Evolutionary conservation across 2,329 filamentous ascomycete species (phyloP).

Genomic region (Fusarium miscanthi): DNA sequence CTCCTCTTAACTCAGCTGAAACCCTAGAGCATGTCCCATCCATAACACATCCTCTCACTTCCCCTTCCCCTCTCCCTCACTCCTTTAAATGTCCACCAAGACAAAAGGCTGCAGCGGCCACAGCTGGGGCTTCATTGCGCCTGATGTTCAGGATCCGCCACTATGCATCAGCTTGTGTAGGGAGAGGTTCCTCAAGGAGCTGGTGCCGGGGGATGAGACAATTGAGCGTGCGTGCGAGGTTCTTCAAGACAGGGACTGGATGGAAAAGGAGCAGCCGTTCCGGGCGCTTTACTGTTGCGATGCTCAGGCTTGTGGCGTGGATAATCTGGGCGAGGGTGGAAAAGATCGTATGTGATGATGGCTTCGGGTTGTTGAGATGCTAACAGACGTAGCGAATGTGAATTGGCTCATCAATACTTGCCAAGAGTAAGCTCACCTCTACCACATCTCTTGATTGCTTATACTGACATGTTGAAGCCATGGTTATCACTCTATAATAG

Average conservation of each 20-base stretch:
- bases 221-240: constrained; percentile 49
- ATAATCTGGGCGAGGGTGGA: constrained; percentile 45
- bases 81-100: constrained; percentile 14
- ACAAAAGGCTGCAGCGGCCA: constrained; percentile 36
- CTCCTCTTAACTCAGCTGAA: constrained; percentile 34
- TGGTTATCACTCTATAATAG: constrained; percentile 41
- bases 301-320: constrained; percentile 61
- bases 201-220: constrained; percentile 46
- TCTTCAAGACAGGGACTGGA: constrained; percentile 43
- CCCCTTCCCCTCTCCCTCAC: background rate
- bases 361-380: background rate
- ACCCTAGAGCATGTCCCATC: constrained; percentile 17
- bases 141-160: constrained; percentile 47
- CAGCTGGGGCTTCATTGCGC: constrained; percentile 47
- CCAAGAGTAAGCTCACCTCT: constrained; percentile 55
- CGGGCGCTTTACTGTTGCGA: constrained; percentile 65
- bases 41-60: background rate
- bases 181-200: constrained; percentile 46
- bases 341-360: constrained; percentile 56
- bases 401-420: constrained; percentile 64
- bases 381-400: constrained; percentile 57
- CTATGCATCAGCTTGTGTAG: constrained; percentile 52
- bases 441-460: background rate
- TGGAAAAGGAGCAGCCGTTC: constrained; percentile 49
- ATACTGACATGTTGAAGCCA: constrained; percentile 36